Base-by-base conservation (phyloP, 2,329 filamentous ascomycete species). In the Biscogniauxia mediterranea region DNA sequence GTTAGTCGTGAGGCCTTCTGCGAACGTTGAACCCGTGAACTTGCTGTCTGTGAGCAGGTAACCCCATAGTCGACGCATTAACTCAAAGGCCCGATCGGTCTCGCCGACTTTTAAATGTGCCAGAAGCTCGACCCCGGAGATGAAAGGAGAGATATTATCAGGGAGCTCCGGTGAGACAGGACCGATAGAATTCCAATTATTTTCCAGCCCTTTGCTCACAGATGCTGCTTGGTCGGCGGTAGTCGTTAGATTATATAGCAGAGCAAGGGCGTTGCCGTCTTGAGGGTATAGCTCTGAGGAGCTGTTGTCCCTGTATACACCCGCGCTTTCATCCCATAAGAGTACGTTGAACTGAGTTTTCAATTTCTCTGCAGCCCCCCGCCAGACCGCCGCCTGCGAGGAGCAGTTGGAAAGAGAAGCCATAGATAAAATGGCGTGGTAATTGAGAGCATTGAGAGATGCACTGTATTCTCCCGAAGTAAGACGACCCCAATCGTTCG, bases 221-320 rank as follows among this genome's bases (percentile, higher is more conserved):
- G 61, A 5, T 7, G 60, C 56, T n/a, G 62, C 58, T 42, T 68
- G 65, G 9, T 58, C 42, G 5, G 55, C 6, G 9, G 65, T 59
- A 7, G 46, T 52, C 19, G 67, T 65, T 52, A 71, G 65, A 52
- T 65, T 66, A 61, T 67, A 74, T 28, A 69, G 56, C 15, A 83
- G 71, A 2, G 80, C 79, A 72, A 83, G 77, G 63, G 77, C 77
- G 64, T 82, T 82, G 17, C 79, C 80, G 57, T 81, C 80, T 69
- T 84, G 82, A 0, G 81, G 80, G 61, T 78, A 74, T 1, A 85
- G 74, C 0, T 76, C 77, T 0, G 77, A 80, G 6, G 72, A 70
- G 51, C 79, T 78, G 63, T 83, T 83, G 67, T 81, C 80, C 61
- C 77, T 76, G 74, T 82, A 80, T 65, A 81, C 73, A n/a, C 76